phyloP scores from a whole-genome alignment of 805 yeast genomes.

The Alloascoidea hylecoeti region DNA sequence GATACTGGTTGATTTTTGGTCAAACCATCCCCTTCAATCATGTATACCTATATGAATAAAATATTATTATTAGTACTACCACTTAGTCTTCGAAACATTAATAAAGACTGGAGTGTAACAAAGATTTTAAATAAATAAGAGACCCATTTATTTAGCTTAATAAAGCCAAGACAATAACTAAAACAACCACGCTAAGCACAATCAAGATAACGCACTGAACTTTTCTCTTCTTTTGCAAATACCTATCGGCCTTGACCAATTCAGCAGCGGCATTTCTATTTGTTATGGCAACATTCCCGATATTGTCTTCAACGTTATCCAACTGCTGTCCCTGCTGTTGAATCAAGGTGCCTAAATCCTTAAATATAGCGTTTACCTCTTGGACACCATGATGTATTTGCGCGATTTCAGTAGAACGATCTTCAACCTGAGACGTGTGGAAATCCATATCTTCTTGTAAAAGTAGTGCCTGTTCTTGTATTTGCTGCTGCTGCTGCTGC shows the following conservation, averaged over 20 bases:
- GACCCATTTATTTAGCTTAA: constrained; percentile 28
- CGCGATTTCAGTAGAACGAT: constrained; percentile 58
- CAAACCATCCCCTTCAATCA: too few species aligned
- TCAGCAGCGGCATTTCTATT: constrained; percentile 62
- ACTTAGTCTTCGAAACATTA: too few species aligned
- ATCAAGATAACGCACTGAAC: constrained; percentile 61
- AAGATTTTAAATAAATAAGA: too few species aligned
- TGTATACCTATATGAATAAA: too few species aligned
- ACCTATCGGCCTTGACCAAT: constrained; percentile 57
- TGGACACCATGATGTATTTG: constrained; percentile 65
- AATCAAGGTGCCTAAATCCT: constrained; percentile 66
- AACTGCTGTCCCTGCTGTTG: constrained; percentile 76
- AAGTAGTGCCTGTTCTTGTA: constrained; percentile 13
- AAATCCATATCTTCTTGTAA: constrained; percentile 42
- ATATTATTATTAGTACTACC: too few species aligned
- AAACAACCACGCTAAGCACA: constrained; percentile 39
- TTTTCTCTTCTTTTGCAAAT: constrained; percentile 53
- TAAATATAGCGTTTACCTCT: constrained; percentile 77
- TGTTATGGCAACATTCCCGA: constrained; percentile 46
- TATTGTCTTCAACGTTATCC: constrained; percentile 73
- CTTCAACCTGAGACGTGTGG: constrained; percentile 51
- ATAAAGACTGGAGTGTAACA: too few species aligned
- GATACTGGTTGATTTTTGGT: too few species aligned
- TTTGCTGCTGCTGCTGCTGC: constrained; percentile 19
- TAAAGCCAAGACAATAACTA: constrained; percentile 44